Evolutionary conservation across 495 filamentous ascomycete genomes (phyloP), one percentile per base, ranked within the genome.

Genomic region (Xylaria acuta): DNA sequence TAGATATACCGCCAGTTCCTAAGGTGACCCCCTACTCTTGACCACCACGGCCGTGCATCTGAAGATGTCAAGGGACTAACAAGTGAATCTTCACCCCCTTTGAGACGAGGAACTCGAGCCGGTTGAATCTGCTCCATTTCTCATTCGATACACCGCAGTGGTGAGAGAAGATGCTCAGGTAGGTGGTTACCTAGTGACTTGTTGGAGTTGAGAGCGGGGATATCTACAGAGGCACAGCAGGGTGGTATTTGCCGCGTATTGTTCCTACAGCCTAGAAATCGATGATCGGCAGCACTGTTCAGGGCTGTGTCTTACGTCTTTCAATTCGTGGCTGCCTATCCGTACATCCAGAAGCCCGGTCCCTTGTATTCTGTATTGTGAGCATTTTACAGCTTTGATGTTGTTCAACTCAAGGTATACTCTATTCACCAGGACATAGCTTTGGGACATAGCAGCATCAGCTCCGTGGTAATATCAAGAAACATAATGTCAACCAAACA

Each of bases 1-100:
- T 54, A 70, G 38, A 64, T 45, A 32, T 41, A 56, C 14, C 45
- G n/a, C 69, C 69, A 56, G 1, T 53, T 64, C 59, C 34, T 43
- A 41, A 71, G 7, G 36, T 64, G 45, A 1, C 36, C 45, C 59
- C 34, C 3, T 56, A 18, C 36, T 51, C 30, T 56, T n/a, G 25
- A 54, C 20, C 32, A 30, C 56, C 68, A 64, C 20, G 68, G 27
- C 9, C 32, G 58, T 54, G 56, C 40, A 64, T 27, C 45, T 11
- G 67, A 27, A 32, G 43, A 54, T 43, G 20, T 1, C 54, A 49
- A 49, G 27, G 53, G 30, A 27, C 1, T 38, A 14, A 3, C 9
- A 34, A 30, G 32, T n/a, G 69, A 43, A 47, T 27, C 34, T 43
- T 56, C 47, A 11, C 6, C 36, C n/a, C 1, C 69, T 43, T 64